Evolutionary conservation across 2,329 filamentous ascomycete species (phyloP).

Genomic region (Penicillium sp.): DNA sequence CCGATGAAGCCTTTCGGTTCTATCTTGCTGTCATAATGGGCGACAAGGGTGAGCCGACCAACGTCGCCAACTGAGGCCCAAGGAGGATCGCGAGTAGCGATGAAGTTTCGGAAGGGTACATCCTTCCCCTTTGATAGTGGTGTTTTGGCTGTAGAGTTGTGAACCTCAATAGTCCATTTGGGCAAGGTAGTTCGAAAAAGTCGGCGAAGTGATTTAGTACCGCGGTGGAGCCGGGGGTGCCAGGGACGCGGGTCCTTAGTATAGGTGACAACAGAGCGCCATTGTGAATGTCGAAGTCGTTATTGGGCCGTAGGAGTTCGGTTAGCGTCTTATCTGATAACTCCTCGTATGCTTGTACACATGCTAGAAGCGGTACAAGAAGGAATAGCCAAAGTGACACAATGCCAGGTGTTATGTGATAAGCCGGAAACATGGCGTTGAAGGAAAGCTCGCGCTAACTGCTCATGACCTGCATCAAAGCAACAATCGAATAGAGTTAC

Average conservation of each 20-base stretch:
- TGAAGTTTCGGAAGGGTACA: constrained; percentile 82
- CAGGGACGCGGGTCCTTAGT: constrained; percentile 81
- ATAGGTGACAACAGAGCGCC: constrained; percentile 82
- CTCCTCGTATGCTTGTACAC: constrained; percentile 51
- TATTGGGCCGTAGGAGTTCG: constrained; percentile 67
- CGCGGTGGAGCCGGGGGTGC: constrained; percentile 69
- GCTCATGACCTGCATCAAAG: constrained; percentile 12
- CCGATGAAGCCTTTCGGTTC: constrained; percentile 84
- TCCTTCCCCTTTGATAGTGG: constrained; percentile 68
- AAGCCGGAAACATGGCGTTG: constrained; percentile 27
- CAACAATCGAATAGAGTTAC: neutral
- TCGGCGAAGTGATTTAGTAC: constrained; percentile 78
- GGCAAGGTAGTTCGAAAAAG: constrained; percentile 76
- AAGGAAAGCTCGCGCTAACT: constrained; percentile 3
- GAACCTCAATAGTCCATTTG: constrained; percentile 74
- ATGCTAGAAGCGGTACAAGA: constrained; percentile 20
- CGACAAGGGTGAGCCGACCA: constrained; percentile 77
- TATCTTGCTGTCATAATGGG: constrained; percentile 88
- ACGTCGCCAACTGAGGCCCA: constrained; percentile 73
- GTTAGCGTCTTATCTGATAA: constrained; percentile 74
- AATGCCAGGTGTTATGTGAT: constrained; percentile 29
- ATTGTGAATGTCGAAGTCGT: constrained; percentile 73
- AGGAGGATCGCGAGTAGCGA: constrained; percentile 84
- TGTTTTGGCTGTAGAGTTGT: constrained; percentile 86
- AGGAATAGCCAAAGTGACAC: constrained; percentile 27